A percentile compares a stretch with the other conserved stretches of the same genome.
Conservation (phyloP, 345 rosid genomes). For the Erodium maritimum region DNA sequence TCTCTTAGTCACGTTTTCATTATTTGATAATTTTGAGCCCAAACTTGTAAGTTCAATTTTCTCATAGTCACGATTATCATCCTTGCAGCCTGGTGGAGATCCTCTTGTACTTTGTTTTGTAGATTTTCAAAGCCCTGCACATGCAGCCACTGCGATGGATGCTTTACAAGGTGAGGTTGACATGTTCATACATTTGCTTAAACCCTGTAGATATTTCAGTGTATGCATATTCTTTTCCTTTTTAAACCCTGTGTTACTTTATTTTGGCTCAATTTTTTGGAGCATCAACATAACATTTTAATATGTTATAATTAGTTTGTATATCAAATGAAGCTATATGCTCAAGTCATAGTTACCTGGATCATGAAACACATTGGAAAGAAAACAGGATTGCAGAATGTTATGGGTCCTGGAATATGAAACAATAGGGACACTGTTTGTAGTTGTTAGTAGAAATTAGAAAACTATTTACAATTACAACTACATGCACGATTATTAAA, state of each 20-base stretch:
- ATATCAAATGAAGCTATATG: not conserved
- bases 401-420: too few species aligned
- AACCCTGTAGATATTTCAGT: not conserved
- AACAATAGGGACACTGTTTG: too few species aligned
- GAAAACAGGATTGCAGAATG: too few species aligned
- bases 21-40: too few species aligned
- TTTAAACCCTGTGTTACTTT: not conserved
- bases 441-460: too few species aligned
- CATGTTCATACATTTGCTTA: slow-evolving; percentile 1
- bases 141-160: slow-evolving; percentile 58
- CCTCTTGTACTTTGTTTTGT: slow-evolving; percentile 52
- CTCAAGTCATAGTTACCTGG: too few species aligned
- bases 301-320: not conserved
- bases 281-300: not conserved
- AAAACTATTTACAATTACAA: too few species aligned
- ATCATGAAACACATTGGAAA: too few species aligned
- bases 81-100: slow-evolving; percentile 50
- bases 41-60: too few species aligned
- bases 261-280: not conserved
- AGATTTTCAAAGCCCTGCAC: slow-evolving; percentile 56
- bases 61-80: not conserved
- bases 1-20: not conserved
- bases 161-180: slow-evolving; percentile 55
- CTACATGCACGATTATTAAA: too few species aligned
- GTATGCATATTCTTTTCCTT: not conserved